Conservation (phyloP, 2,329 filamentous ascomycete genomes). For the Aspergillus proliferans region DNA sequence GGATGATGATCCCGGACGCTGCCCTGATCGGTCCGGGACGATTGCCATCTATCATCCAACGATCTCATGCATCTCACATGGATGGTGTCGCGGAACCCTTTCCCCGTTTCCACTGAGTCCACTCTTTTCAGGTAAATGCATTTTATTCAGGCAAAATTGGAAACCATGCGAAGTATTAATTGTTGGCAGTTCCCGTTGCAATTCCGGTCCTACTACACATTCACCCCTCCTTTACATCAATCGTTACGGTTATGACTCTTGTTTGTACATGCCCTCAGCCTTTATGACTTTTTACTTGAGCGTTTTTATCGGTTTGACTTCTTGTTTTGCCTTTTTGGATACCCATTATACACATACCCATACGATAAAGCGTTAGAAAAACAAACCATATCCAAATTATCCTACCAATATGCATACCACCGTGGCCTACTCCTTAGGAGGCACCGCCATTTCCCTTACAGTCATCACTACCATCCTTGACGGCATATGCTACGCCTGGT, state of each 20-base stretch:
- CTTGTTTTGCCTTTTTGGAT: no score
- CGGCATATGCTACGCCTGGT: conserved; percentile 21
- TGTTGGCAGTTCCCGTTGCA: background rate
- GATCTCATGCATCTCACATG: background rate
- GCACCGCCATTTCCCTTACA: conserved; percentile 16
- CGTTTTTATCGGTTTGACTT: no score
- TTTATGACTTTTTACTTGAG: no score
- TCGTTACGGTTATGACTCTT: no score
- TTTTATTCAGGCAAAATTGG: background rate
- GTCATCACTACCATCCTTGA: conserved; percentile 23
- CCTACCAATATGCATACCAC: conserved; percentile 9
- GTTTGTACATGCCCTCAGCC: no score
- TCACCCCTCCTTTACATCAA: no score
- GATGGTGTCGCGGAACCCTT: background rate
- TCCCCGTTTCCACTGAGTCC: background rate
- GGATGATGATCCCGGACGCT: background rate
- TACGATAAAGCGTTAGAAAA: background rate
- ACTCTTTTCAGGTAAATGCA: background rate
- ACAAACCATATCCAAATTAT: background rate
- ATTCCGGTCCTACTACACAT: no score
- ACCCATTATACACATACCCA: background rate
- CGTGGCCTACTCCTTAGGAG: conserved; percentile 20
- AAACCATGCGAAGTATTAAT: background rate
- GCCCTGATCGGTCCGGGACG: background rate
- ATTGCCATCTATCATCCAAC: background rate